phyloP scores from a whole-genome alignment of 345 rosid genomes.

The Brassica rapa region DNA sequence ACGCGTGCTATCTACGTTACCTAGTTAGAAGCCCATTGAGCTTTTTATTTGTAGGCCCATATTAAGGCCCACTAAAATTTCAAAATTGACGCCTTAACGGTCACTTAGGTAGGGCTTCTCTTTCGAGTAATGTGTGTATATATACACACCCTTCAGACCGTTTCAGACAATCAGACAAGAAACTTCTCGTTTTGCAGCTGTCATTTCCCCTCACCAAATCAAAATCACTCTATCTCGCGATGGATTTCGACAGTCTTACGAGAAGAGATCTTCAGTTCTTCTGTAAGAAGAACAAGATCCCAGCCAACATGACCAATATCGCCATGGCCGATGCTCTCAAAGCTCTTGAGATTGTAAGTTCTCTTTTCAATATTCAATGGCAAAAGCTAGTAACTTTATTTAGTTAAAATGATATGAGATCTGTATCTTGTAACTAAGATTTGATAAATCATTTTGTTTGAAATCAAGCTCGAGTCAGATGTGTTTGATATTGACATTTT shows the following conservation, averaged over 20 bases:
- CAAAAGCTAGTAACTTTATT: not conserved
- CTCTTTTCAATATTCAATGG: not conserved
- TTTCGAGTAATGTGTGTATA: not conserved
- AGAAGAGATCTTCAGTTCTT: conserved; percentile 92
- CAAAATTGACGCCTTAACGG: conserved; percentile 56
- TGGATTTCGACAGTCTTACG: conserved; percentile 76
- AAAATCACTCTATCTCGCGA: conserved; percentile 19
- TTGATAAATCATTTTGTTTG: not conserved
- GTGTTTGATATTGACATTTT: not conserved
- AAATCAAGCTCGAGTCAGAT: no score
- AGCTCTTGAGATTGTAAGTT: conserved; percentile 63
- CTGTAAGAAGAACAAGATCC: conserved; percentile 92
- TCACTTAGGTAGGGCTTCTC: conserved; percentile 45
- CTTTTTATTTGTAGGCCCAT: conserved; percentile 17
- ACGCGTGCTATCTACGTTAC: conserved; percentile 41
- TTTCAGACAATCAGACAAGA: conserved; percentile 17
- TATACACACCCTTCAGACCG: conserved; percentile 30
- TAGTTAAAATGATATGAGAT: not conserved
- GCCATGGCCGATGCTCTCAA: conserved; percentile 93
- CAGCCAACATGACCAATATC: conserved; percentile 81
- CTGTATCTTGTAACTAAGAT: not conserved
- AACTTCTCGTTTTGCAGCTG: conserved; percentile 38
- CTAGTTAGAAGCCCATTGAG: conserved; percentile 34
- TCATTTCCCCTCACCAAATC: conserved; percentile 14
- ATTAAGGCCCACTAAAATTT: conserved; percentile 30